Conservation (phyloP, 257 asterid species). For the Craterostigma plantagineum region DNA sequence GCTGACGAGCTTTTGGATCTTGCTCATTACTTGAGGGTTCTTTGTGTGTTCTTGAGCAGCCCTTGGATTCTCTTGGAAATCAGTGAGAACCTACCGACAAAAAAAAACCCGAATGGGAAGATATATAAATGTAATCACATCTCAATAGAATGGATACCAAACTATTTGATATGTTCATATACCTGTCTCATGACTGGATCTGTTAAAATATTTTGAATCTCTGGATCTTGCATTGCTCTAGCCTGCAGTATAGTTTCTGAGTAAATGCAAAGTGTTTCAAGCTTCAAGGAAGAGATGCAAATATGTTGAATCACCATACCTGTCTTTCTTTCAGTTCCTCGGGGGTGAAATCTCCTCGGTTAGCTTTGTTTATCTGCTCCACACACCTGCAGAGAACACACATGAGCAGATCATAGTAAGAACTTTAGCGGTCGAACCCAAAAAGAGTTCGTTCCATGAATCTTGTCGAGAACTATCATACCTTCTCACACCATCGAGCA, state of each 20-base stretch:
- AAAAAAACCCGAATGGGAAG: not conserved
- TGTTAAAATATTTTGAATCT: conserved; percentile 73
- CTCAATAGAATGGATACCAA: no score
- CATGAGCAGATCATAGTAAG: not conserved
- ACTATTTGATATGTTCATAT: not conserved
- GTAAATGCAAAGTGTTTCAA: not conserved
- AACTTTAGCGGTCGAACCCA: not conserved
- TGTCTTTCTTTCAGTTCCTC: conserved; percentile 97
- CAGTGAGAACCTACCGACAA: conserved; percentile 36
- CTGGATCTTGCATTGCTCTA: conserved; percentile 90
- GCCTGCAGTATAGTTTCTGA: conserved; percentile 42
- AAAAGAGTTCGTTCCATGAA: not conserved
- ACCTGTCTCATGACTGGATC: conserved; percentile 99
- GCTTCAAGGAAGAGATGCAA: no score
- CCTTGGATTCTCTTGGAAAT: conserved; percentile 68
- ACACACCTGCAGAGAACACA: conserved; percentile 53
- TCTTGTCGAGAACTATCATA: conserved; percentile 9
- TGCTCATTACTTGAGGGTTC: conserved; percentile 79
- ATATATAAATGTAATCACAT: no score
- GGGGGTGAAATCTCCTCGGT: conserved; percentile 84
- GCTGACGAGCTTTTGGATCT: conserved; percentile 70
- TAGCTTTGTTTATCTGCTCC: conserved; percentile 67
- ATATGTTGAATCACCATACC: conserved; percentile 25
- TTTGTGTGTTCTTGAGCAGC: conserved; percentile 73
- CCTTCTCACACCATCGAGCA: conserved; percentile 82